A percentile compares a stretch with the other conserved stretches of the same genome.
These are phyloP conservation scores for Hanseniaspora valbyensis DNA, from an alignment of 805 yeast species.

Conservation along the genomic window DNA sequence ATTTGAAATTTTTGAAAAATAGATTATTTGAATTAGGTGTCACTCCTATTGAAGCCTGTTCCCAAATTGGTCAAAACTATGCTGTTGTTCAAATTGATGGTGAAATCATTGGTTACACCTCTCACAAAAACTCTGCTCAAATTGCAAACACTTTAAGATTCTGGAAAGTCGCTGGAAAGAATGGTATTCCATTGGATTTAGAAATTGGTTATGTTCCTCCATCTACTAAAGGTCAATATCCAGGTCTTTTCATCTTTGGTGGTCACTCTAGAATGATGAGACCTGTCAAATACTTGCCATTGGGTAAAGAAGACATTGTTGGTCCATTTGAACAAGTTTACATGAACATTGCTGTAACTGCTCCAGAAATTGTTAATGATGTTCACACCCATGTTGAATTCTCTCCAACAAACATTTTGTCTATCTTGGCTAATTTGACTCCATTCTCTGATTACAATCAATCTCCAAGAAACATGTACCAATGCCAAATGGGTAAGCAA, in stretches of 20 bases:
- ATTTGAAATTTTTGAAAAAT: constrained; percentile 59
- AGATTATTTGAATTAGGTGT: constrained; percentile 67
- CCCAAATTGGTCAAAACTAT: constrained; percentile 76
- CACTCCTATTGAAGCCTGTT: constrained; percentile 56
- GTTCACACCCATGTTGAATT: constrained; percentile 88
- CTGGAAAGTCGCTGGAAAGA: constrained; percentile 73
- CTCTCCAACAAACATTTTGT: constrained; percentile 86
- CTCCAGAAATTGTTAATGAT: constrained; percentile 72
- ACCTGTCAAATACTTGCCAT: constrained; percentile 84
- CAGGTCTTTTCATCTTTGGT: constrained; percentile 85
- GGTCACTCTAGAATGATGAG: constrained; percentile 92
- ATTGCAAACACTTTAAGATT: constrained; percentile 82
- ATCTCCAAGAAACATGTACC: constrained; percentile 99
- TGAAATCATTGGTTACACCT: constrained; percentile 82
- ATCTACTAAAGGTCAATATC: constrained; percentile 91
- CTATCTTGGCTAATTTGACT: constrained; percentile 91
- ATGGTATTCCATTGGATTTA: constrained; percentile 67
- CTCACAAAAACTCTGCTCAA: constrained; percentile 75
- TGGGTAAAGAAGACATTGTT: constrained; percentile 69
- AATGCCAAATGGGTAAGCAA: constrained; percentile 99
- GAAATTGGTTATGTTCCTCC: constrained; percentile 96
- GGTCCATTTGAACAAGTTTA: constrained; percentile 98
- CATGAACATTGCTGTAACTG: constrained; percentile 90
- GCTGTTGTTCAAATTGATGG: constrained; percentile 94
- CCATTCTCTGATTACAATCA: constrained; percentile 98